phyloP scores from a whole-genome alignment of 306 rosid genomes.

The Castanea mollissima region DNA sequence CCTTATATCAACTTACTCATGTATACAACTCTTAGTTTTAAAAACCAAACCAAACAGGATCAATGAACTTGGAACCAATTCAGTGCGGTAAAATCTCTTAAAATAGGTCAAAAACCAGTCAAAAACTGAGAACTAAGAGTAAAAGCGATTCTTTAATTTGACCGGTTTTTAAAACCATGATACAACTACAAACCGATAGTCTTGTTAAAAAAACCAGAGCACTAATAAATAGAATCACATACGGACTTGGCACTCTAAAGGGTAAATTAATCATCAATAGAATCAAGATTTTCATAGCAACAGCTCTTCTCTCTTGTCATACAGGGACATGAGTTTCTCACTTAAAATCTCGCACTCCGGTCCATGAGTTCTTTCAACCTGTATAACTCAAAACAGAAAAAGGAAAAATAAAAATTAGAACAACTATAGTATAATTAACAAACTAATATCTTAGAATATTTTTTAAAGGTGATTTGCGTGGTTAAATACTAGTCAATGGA shows the following conservation, averaged over 20 bases:
- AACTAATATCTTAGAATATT: neutral
- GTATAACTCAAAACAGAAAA: neutral
- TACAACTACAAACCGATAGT: neutral
- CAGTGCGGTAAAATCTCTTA: too few species aligned
- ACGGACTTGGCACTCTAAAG: neutral
- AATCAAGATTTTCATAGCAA: neutral
- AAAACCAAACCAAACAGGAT: too few species aligned
- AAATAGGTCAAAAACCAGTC: too few species aligned
- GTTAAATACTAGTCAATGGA: neutral
- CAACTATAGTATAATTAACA: too few species aligned
- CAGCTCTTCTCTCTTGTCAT: neutral
- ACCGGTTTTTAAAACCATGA: neutral
- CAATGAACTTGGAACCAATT: neutral
- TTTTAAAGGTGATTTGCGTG: neutral
- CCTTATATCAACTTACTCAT: too few species aligned
- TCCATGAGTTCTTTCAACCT: slow-evolving; percentile 18
- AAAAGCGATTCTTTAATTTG: too few species aligned
- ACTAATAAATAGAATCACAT: neutral
- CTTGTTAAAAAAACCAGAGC: neutral
- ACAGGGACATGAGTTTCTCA: slow-evolving; percentile 3
- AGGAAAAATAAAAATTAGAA: neutral
- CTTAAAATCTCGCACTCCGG: slow-evolving; percentile 13
- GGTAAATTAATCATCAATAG: neutral
- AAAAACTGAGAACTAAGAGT: too few species aligned
- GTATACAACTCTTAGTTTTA: too few species aligned